These are phyloP conservation scores for Citrus inodora DNA, from an alignment of 345 rosid species.

Conservation along the genomic window DNA sequence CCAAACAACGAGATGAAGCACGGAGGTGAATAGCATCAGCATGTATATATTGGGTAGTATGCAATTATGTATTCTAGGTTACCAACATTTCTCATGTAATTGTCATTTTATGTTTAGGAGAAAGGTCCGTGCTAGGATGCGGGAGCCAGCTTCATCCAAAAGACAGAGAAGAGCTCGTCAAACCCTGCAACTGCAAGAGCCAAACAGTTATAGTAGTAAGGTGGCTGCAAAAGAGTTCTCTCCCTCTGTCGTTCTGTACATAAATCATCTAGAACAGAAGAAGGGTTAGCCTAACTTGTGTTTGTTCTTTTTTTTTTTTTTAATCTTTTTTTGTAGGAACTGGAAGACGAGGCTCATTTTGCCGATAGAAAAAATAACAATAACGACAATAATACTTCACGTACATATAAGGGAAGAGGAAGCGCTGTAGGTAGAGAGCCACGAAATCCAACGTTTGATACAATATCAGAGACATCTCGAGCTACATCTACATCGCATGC, in stretches of 20 bases:
- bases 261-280: background rate
- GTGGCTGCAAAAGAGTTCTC: slow-evolving; percentile 35
- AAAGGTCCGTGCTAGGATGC: slow-evolving; percentile 34
- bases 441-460: slow-evolving; percentile 25
- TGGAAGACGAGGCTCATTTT: slow-evolving; percentile 20
- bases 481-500: slow-evolving; percentile 23
- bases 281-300: slow-evolving; percentile 1
- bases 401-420: slow-evolving; percentile 15
- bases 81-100: background rate
- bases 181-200: slow-evolving; percentile 35
- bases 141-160: slow-evolving; percentile 45
- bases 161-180: slow-evolving; percentile 39
- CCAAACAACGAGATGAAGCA: slow-evolving; percentile 55
- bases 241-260: background rate
- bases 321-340: slow-evolving; percentile 30
- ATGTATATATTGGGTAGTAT: background rate
- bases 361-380: slow-evolving; percentile 14
- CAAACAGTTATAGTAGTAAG: slow-evolving; percentile 29
- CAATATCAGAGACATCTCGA: slow-evolving; percentile 29
- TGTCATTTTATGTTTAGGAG: slow-evolving; percentile 39
- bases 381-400: background rate
- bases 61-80: too few species aligned
- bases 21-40: slow-evolving; percentile 36
- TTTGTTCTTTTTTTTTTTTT: background rate
- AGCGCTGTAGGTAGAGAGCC: slow-evolving; percentile 6